Evolutionary conservation across 306 rosid species (phyloP).

Genomic region (Canavalia ensiformis): DNA sequence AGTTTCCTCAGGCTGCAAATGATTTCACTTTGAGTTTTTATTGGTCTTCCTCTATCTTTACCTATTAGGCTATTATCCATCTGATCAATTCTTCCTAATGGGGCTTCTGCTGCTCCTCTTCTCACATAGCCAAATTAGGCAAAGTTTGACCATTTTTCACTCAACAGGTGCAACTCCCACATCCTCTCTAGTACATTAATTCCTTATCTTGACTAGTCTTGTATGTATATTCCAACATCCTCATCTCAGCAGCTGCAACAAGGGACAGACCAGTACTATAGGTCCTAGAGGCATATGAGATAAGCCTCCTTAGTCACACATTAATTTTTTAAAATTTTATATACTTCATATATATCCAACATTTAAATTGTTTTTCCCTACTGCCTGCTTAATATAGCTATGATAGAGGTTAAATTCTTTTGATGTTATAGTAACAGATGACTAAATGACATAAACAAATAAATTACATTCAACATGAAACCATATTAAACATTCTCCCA

Average conservation of each 20-base stretch:
- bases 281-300: background rate
- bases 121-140: background rate
- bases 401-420: background rate
- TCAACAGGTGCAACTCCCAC: background rate
- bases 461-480: background rate
- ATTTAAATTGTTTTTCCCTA: background rate
- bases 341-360: background rate
- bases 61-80: slow-evolving; percentile 2
- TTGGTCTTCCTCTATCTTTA: background rate
- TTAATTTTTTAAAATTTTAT: too few relatives aligned
- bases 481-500: background rate
- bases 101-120: background rate
- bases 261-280: background rate
- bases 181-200: background rate
- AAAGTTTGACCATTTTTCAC: background rate
- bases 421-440: background rate
- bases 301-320: background rate
- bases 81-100: background rate
- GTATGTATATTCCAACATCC: background rate
- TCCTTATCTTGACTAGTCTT: background rate
- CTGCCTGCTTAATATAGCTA: background rate
- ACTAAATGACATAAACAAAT: background rate
- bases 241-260: background rate
- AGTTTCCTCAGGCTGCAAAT: slow-evolving; percentile 8
- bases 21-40: background rate